Evolutionary conservation across 805 yeast genomes (phyloP), one percentile per base, ranked within the genome.

Genomic region (Monosporozyma servazzii): DNA sequence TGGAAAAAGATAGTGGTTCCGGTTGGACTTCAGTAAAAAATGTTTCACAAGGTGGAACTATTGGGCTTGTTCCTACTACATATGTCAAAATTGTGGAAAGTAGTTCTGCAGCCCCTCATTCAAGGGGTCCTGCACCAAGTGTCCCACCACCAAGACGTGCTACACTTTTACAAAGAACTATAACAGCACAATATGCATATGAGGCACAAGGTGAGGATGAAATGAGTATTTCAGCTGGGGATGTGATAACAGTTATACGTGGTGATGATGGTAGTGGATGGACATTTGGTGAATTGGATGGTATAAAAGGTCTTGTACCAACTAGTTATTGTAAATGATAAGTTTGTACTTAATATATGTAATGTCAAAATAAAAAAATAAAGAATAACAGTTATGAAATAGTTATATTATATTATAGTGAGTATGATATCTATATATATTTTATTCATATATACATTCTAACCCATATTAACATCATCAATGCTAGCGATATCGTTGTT

Each of bases 221-320:
- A 67, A 66, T 93, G 52, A 75, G 78, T 20, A 79, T 93, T 20
- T 60, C 57, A 7, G 82, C 77, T 0, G 96, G 96, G 2, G 97
- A 91, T 55, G 74, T 73, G 50, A 78, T 93, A 18, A 75, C 77
- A 10, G 76, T 93, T 11, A 61, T 86, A 0, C 82, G 77, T 29
- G 87, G 81, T 48, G 86, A 84, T 49, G 86, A 84, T 57, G 90
- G 88, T 9, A 77, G 77, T 40, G 99, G 99, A 0, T 93, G 99
- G 99, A 90, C 97, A 1, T 86, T 82, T 58, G 98, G 97, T 11
- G 91, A 86, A 63, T 53, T 84, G 6, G 72, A 80, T 55, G 93
- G 91, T 0, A 56, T 54, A 7, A 71, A 70, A 18, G 95, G 95
- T 1, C 64, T 85, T 51, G 82, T 87, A 67, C 98, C 98, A 5